Conservation (phyloP, 1,284 basidiomycete genomes). For the Sporisorium sorghi region DNA sequence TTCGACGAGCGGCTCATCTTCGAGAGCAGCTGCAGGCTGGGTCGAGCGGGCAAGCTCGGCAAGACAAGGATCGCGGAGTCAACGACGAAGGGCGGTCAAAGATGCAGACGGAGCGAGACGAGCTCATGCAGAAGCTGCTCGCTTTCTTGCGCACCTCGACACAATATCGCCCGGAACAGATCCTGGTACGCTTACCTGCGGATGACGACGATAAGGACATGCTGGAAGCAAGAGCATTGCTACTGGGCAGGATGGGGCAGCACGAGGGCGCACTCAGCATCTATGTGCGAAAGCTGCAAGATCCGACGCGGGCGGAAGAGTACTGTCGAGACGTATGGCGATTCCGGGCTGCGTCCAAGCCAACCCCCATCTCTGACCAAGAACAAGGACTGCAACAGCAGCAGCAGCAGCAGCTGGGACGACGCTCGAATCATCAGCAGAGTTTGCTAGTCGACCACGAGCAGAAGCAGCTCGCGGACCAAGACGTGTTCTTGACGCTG, state of each 20-base stretch:
- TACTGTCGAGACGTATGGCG: constrained; percentile 62
- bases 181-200: constrained; percentile 80
- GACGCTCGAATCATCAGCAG: constrained; percentile 37
- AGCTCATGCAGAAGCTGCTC: constrained; percentile 79
- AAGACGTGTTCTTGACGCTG: constrained; percentile 81
- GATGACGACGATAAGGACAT: constrained; percentile 78
- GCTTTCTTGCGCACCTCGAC: constrained; percentile 80
- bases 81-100: neutral
- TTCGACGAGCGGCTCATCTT: constrained; percentile 74
- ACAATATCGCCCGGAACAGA: constrained; percentile 80
- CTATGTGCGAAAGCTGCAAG: constrained; percentile 86
- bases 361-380: neutral
- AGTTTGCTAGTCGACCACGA: constrained; percentile 42
- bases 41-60: neutral
- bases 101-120: constrained; percentile 65
- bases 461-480: constrained; percentile 37
- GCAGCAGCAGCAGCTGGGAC: neutral
- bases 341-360: constrained; percentile 10
- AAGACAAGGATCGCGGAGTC: neutral
- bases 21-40: constrained; percentile 13
- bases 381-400: constrained; percentile 1
- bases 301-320: constrained; percentile 86
- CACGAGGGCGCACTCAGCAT: constrained; percentile 92
- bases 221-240: constrained; percentile 83
- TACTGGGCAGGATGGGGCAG: constrained; percentile 87